Percentiles rank a stretch among this genome's conserved stretches.
These are phyloP conservation scores for Orbilia oligospora DNA, from an alignment of 2,329 filamentous ascomycete species.

Conservation along the genomic window DNA sequence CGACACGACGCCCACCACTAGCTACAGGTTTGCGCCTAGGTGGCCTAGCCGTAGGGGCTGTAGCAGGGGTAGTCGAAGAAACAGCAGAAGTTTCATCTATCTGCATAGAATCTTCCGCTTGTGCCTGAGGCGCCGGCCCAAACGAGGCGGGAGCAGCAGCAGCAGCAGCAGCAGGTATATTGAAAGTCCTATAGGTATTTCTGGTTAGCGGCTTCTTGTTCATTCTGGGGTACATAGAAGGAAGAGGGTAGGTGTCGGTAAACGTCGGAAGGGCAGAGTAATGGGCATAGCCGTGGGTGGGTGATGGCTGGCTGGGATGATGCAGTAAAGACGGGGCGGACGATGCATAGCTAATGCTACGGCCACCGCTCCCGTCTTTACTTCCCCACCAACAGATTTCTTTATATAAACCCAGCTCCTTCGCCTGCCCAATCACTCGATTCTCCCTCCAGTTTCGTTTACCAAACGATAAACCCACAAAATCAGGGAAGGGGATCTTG, in stretches of 20 bases:
- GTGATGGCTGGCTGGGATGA: neutral
- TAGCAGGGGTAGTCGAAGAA: constrained; percentile 20
- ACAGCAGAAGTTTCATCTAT: constrained; percentile 37
- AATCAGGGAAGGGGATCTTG: neutral
- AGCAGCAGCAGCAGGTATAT: neutral
- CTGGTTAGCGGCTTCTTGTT: constrained; percentile 1
- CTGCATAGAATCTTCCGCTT: constrained; percentile 38
- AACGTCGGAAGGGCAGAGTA: neutral
- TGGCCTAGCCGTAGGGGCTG: constrained; percentile 18
- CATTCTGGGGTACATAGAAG: neutral
- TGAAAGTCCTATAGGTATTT: neutral
- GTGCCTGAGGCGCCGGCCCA: constrained; percentile 19
- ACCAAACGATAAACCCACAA: neutral
- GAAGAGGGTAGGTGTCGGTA: neutral
- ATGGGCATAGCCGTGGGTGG: neutral
- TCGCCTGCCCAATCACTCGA: neutral
- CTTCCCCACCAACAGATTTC: neutral
- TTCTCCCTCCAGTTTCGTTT: neutral
- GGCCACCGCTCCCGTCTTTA: neutral
- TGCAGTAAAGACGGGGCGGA: too few relatives aligned
- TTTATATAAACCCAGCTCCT: neutral
- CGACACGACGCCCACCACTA: constrained; percentile 36
- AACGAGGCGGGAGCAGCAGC: neutral
- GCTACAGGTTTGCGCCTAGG: constrained; percentile 12
- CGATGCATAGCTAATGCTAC: neutral